These are phyloP conservation scores for Lentinula detonsa DNA, from an alignment of 768 basidiomycete genomes.

Conservation along the genomic window DNA sequence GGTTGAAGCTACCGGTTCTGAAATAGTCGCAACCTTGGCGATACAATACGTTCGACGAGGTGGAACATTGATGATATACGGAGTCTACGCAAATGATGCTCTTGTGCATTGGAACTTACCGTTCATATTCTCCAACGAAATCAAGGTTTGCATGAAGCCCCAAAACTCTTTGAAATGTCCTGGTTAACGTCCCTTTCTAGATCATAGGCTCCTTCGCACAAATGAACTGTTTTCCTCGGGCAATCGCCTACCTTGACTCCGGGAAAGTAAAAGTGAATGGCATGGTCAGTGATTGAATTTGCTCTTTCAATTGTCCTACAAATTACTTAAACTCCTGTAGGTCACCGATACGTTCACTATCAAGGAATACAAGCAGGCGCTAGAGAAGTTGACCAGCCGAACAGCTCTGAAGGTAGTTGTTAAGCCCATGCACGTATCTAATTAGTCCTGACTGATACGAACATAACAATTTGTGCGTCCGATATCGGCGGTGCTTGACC, in stretches of 20 bases:
- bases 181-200: constrained; percentile 18
- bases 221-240: constrained; percentile 84
- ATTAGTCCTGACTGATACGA: too few species aligned
- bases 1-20: constrained; percentile 68
- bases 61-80: constrained; percentile 68
- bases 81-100: constrained; percentile 69
- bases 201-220: constrained; percentile 83
- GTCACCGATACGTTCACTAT: constrained; percentile 53
- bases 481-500: too few species aligned
- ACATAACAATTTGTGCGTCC: too few species aligned
- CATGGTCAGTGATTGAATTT: constrained; percentile 29
- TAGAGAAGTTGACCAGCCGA: constrained; percentile 61
- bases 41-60: constrained; percentile 74
- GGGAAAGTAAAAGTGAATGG: constrained; percentile 76
- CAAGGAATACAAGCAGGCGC: constrained; percentile 55
- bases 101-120: constrained; percentile 64
- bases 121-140: constrained; percentile 68
- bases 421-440: constrained; percentile 22
- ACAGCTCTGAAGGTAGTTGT: constrained; percentile 47
- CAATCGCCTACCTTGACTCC: constrained; percentile 82
- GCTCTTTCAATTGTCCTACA: not conserved
- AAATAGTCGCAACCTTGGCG: constrained; percentile 62
- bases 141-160: constrained; percentile 29
- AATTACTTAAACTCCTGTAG: constrained; percentile 16
- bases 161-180: not conserved